A percentile compares a stretch with the other conserved stretches of the same genome.
phyloP scores from a whole-genome alignment of 1,284 basidiomycete genomes.

The Stereum hirsutum region DNA sequence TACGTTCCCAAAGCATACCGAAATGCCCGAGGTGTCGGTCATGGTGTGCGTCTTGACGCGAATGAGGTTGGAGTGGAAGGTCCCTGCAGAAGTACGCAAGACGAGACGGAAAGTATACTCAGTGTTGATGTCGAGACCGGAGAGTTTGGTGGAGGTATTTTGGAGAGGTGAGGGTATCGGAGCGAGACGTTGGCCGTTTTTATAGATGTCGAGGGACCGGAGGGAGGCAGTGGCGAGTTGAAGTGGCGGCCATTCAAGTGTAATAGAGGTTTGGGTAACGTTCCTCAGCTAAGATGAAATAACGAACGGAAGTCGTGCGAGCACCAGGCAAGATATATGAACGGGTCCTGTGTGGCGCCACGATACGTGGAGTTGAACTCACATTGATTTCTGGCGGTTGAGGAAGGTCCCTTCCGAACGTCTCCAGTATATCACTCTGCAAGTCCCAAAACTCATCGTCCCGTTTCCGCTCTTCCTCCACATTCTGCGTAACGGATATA shows the following conservation, averaged over 20 bases:
- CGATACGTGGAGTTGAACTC: constrained; percentile 13
- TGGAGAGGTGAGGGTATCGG: constrained; percentile 72
- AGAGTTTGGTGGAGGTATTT: constrained; percentile 86
- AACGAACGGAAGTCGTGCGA: background rate
- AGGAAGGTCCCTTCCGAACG: constrained; percentile 66
- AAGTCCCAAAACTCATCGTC: constrained; percentile 76
- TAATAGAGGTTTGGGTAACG: constrained; percentile 90
- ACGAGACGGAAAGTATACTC: constrained; percentile 92
- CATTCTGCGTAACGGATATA: constrained; percentile 85
- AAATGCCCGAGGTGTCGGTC: constrained; percentile 87
- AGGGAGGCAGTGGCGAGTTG: constrained; percentile 79
- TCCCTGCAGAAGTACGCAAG: constrained; percentile 84
- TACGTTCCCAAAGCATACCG: constrained; percentile 86
- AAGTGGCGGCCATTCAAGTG: constrained; percentile 86
- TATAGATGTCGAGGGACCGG: constrained; percentile 83
- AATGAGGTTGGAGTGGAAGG: constrained; percentile 76
- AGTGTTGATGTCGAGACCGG: constrained; percentile 80
- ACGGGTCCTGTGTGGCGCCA: no score
- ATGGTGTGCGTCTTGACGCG: constrained; percentile 86
- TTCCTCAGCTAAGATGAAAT: constrained; percentile 61
- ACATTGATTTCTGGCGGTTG: constrained; percentile 68
- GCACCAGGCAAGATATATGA: background rate
- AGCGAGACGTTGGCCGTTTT: constrained; percentile 82
- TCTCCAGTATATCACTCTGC: constrained; percentile 70
- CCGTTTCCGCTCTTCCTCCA: constrained; percentile 72